Percentiles rank a stretch among this genome's conserved stretches.
These are phyloP conservation scores for Neofusicoccum parvum DNA, from an alignment of 2,329 filamentous ascomycete genomes.

Conservation along the genomic window DNA sequence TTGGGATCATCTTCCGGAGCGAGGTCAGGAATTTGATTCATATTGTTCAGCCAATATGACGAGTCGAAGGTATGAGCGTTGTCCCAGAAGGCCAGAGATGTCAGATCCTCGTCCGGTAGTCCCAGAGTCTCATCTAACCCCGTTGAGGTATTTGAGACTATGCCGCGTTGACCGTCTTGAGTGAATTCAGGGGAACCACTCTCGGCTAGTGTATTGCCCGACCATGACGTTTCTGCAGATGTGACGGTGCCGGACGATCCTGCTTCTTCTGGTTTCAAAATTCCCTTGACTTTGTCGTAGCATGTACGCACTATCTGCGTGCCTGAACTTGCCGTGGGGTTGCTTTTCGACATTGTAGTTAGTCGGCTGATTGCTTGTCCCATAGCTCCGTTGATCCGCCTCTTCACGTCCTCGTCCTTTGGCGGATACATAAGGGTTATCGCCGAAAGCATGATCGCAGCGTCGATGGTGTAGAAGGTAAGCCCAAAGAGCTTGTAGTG, in stretches of 20 bases:
- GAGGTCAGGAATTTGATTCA: constrained; percentile 4
- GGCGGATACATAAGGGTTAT: not conserved
- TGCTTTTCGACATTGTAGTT: not conserved
- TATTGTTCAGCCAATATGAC: not conserved
- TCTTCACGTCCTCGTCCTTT: not conserved
- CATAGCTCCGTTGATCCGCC: not conserved
- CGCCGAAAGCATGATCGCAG: not conserved
- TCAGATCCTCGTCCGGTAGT: not conserved
- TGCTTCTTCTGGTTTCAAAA: not conserved
- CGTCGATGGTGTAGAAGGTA: not conserved
- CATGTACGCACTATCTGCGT: not conserved
- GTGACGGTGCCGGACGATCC: not conserved
- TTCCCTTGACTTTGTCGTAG: constrained; percentile 2
- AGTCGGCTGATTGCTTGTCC: not conserved
- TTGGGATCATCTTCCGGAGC: not conserved
- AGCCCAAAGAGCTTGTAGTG: constrained; percentile 10
- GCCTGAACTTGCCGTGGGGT: not conserved
- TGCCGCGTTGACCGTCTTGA: not conserved
- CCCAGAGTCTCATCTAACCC: not conserved
- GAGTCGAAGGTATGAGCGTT: not conserved
- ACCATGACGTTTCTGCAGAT: not conserved
- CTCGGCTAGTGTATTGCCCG: not conserved
- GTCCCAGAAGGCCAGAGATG: not conserved
- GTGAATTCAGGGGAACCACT: not conserved
- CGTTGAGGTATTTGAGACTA: not conserved